Conservation (phyloP, 192 early-diverging fungal genomes). For the Cladochytrium replicatum region DNA sequence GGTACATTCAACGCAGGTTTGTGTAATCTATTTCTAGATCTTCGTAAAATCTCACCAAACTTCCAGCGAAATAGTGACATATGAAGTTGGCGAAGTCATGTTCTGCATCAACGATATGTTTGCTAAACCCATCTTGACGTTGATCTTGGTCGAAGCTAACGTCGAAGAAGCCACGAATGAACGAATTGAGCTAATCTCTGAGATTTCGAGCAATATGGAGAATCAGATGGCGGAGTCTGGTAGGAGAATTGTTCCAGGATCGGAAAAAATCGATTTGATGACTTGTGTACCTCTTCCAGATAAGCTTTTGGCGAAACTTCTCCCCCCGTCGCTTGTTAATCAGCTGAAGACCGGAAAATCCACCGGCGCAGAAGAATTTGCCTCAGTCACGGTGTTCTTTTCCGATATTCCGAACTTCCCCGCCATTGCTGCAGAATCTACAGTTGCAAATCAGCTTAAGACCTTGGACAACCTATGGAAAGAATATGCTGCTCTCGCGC, state of each 20-base stretch:
- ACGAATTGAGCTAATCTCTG: conserved; percentile 10
- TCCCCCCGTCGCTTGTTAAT: conserved; percentile 6
- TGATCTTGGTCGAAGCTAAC: conserved; percentile 29
- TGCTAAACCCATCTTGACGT: conserved; percentile 26
- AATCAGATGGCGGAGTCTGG: conserved; percentile 20
- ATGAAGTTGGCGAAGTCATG: conserved; percentile 12
- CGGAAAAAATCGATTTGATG: neutral
- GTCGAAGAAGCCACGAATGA: conserved; percentile 30
- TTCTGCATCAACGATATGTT: conserved; percentile 20
- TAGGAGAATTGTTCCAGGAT: conserved; percentile 20
- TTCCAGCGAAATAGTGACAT: conserved; percentile 11
- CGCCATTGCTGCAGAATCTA: conserved; percentile 15
- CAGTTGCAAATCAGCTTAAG: conserved; percentile 9
- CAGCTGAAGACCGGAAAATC: conserved; percentile 27
- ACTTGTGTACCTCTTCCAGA: neutral
- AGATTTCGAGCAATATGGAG: conserved; percentile 18
- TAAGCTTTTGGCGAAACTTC: neutral
- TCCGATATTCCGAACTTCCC: conserved; percentile 33
- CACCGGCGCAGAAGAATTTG: conserved; percentile 24
- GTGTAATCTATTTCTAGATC: too few species aligned
- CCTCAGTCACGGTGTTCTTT: conserved; percentile 32
- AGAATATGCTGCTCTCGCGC: neutral
- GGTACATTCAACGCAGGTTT: conserved; percentile 8
- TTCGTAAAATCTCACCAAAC: too few species aligned
- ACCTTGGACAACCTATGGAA: conserved; percentile 11